These are phyloP conservation scores for Suhomyces bribrorum DNA, from an alignment of 1,139 yeast species.

Conservation along the genomic window DNA sequence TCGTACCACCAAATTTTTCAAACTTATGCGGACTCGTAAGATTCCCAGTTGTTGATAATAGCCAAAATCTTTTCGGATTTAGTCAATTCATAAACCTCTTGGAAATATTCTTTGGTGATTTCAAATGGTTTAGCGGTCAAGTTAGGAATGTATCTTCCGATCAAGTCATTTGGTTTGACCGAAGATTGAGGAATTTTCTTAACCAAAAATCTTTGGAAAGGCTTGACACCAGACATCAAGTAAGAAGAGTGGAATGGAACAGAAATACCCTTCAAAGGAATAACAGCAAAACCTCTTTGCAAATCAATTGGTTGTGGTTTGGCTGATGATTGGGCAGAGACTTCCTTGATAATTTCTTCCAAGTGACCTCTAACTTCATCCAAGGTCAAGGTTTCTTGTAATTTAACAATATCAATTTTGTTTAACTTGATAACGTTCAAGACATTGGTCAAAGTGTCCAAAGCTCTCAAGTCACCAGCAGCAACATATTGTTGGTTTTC, in stretches of 20 bases:
- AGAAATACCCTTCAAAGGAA: constrained; percentile 96
- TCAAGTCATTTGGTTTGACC: constrained; percentile 89
- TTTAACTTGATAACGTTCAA: constrained; percentile 89
- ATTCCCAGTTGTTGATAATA: constrained; percentile 93
- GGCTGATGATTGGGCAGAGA: constrained; percentile 72
- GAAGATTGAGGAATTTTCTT: constrained; percentile 96
- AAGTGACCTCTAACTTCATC: constrained; percentile 89
- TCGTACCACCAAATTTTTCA: constrained; percentile 15
- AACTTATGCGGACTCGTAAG: constrained; percentile 55
- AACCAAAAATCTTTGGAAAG: constrained; percentile 95
- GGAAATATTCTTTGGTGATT: constrained; percentile 93
- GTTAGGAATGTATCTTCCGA: constrained; percentile 96
- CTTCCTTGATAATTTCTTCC: constrained; percentile 83
- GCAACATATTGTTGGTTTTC: constrained; percentile 98
- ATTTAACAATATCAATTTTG: constrained; percentile 88
- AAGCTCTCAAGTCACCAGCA: constrained; percentile 96
- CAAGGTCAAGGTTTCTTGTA: constrained; percentile 76
- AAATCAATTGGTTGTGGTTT: constrained; percentile 96
- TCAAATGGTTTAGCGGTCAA: constrained; percentile 97
- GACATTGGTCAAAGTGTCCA: constrained; percentile 91
- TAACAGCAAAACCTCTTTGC: constrained; percentile 97
- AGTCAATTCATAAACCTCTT: constrained; percentile 91
- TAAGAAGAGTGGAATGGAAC: constrained; percentile 99
- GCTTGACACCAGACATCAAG: constrained; percentile 97
- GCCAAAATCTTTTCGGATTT: constrained; percentile 87